A percentile compares a stretch with the other conserved stretches of the same genome.
Evolutionary conservation across 108 stramenopile genomes (phyloP).

Genomic region (Cyclotella sp.): DNA sequence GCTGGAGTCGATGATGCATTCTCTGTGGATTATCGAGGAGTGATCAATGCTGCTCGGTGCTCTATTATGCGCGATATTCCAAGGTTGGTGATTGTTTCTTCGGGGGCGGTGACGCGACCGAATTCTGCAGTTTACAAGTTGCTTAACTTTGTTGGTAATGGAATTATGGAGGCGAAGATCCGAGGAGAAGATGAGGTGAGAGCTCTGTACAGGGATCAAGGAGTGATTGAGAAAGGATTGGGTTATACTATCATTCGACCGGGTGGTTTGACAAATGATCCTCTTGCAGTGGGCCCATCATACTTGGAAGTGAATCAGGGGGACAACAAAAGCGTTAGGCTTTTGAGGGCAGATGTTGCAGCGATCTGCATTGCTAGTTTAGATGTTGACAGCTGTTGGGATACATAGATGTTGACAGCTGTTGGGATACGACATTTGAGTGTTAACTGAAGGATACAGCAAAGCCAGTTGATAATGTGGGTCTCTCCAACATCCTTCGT

Average conservation of each 20-base stretch:
- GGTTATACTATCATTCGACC: conserved; percentile 86
- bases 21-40: conserved; percentile 77
- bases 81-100: conserved; percentile 78
- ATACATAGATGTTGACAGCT: conserved; percentile 40
- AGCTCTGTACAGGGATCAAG: conserved; percentile 57
- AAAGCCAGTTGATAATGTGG: conserved; percentile 66
- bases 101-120: conserved; percentile 82
- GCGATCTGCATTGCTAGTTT: conserved; percentile 66
- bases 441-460: conserved; percentile 79
- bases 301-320: conserved; percentile 84
- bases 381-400: conserved; percentile 42
- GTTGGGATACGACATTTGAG: conserved; percentile 75
- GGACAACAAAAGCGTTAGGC: conserved; percentile 77
- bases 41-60: conserved; percentile 74
- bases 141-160: conserved; percentile 75
- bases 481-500: conserved; percentile 66
- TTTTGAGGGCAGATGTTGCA: conserved; percentile 78
- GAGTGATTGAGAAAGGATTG: conserved; percentile 20
- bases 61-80: conserved; percentile 77
- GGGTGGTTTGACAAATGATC: conserved; percentile 77
- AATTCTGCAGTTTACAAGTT: conserved; percentile 75
- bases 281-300: conserved; percentile 48
- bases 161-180: conserved; percentile 90
- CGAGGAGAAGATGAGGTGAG: conserved; percentile 79
- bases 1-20: conserved; percentile 39